phyloP scores from a whole-genome alignment of 768 basidiomycete genomes.

The Inosperma sp. region DNA sequence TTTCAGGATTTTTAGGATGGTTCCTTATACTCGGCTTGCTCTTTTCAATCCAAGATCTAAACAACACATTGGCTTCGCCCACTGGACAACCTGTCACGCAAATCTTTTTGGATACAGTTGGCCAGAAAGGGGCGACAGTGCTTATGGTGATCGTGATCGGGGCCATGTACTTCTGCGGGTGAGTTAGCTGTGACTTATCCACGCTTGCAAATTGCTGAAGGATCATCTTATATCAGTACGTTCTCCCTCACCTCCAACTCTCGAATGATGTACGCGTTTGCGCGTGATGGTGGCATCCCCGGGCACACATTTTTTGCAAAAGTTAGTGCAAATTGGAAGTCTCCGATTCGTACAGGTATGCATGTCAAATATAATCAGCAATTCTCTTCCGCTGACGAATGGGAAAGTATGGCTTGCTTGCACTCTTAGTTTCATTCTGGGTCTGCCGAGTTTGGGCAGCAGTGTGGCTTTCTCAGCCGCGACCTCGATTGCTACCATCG shows the following conservation, averaged over 20 bases:
- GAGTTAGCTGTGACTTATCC: too few species aligned
- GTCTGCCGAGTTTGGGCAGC: constrained; percentile 68
- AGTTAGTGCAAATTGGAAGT: constrained; percentile 53
- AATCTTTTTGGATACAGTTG: constrained; percentile 74
- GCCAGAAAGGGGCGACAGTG: constrained; percentile 67
- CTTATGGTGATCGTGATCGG: constrained; percentile 72
- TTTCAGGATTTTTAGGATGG: constrained; percentile 70
- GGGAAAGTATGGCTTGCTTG: constrained; percentile 73
- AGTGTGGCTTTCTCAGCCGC: constrained; percentile 63
- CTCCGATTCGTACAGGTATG: constrained; percentile 64
- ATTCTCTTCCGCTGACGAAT: too few species aligned
- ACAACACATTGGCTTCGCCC: constrained; percentile 44
- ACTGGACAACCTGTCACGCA: constrained; percentile 73
- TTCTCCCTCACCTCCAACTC: constrained; percentile 79
- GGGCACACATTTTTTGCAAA: constrained; percentile 63
- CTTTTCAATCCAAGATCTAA: constrained; percentile 73
- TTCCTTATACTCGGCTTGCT: constrained; percentile 68
- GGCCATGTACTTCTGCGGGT: constrained; percentile 74
- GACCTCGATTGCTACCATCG: constrained; percentile 66
- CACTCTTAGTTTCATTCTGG: constrained; percentile 69
- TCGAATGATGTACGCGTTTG: constrained; percentile 80
- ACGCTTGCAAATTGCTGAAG: background rate
- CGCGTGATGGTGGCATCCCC: constrained; percentile 70
- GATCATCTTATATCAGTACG: constrained; percentile 37
- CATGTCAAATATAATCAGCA: background rate